phyloP scores from a whole-genome alignment of 192 early-diverging fungal genomes.

The Helicostylum pulchrum region DNA sequence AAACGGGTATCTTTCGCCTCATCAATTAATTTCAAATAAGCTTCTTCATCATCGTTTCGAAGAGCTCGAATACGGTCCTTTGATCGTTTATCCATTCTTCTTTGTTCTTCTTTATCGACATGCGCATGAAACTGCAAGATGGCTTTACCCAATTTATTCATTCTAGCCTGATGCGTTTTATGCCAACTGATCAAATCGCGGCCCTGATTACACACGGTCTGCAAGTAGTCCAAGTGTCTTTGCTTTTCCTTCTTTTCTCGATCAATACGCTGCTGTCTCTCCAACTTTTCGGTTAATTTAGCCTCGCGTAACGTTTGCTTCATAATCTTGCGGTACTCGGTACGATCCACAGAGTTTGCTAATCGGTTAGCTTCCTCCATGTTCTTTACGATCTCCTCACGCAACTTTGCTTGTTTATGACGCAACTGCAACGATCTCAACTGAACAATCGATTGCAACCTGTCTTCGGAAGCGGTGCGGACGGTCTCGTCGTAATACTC shows the following conservation, averaged over 20 bases:
- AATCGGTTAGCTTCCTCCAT: constrained; percentile 72
- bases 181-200: constrained; percentile 71
- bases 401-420: constrained; percentile 73
- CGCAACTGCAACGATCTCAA: constrained; percentile 78
- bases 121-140: constrained; percentile 75
- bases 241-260: constrained; percentile 83
- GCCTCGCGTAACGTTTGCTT: constrained; percentile 81
- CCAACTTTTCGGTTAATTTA: constrained; percentile 82
- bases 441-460: constrained; percentile 79
- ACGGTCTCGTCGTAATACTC: constrained; percentile 39
- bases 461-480: constrained; percentile 43
- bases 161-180: constrained; percentile 63
- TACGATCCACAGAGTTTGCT: constrained; percentile 75
- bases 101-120: constrained; percentile 90
- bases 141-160: constrained; percentile 69
- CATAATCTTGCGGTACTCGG: constrained; percentile 72
- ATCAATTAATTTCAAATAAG: constrained; percentile 92
- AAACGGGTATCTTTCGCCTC: constrained; percentile 95
- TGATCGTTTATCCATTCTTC: constrained; percentile 73
- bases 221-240: constrained; percentile 78
- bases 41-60: constrained; percentile 95
- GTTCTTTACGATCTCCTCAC: constrained; percentile 70
- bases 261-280: constrained; percentile 85
- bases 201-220: constrained; percentile 71
- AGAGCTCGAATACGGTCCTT: constrained; percentile 96